Base-by-base conservation (phyloP, 176 grass and related monocot genomes). In the Thinopyrum elongatum region DNA sequence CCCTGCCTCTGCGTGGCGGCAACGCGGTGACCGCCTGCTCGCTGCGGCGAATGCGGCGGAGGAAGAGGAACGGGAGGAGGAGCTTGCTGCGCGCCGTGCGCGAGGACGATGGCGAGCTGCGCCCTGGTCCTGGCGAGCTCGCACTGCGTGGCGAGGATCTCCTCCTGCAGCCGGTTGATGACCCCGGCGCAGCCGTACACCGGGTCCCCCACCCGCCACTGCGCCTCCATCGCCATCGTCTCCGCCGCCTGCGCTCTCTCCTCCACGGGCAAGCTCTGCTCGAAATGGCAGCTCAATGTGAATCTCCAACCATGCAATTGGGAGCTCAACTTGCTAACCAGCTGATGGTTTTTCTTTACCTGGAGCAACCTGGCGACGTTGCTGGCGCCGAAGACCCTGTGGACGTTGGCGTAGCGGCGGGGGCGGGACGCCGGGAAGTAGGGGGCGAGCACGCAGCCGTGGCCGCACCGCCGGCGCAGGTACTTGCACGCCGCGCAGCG, bases 351-450 rank as follows among this genome's bases (percentile, higher is more conserved):
- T 14, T 10, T 1, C 3, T 0, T 4, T 57, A 97, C 95, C 89
- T 93, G 87, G 9, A 98, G 87, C 83, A 95, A 36, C 39, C 84
- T 81, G 1, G 93, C 68, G 7, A 85, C 87, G 65, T 98, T 93
- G 85, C 91, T 89, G 47, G 93, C 93, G 11, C 95, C 95, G 47
- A 98, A 98, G 76, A 98, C 78, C 58, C 82, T 72, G 77, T 95
- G 95, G 19, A 95, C 89, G 17, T 70, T 81, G 44, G 83, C 69
- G 59, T 93, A 98, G 49, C 87, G 47, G 4, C 83, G 76, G 0
- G 93, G 95, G 41, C 78, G 65, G 9, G 79, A 60, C 2, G 95
- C 59, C 12, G 93, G 91, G 76, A 95, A 98, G 86, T 90, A 93
- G 0, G 95, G 95, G 6, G 95, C 85, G 14, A 95, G 80, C 42